These are phyloP conservation scores for Hygrophorus pudorinus DNA, from an alignment of 768 basidiomycete genomes.

Conservation along the genomic window DNA sequence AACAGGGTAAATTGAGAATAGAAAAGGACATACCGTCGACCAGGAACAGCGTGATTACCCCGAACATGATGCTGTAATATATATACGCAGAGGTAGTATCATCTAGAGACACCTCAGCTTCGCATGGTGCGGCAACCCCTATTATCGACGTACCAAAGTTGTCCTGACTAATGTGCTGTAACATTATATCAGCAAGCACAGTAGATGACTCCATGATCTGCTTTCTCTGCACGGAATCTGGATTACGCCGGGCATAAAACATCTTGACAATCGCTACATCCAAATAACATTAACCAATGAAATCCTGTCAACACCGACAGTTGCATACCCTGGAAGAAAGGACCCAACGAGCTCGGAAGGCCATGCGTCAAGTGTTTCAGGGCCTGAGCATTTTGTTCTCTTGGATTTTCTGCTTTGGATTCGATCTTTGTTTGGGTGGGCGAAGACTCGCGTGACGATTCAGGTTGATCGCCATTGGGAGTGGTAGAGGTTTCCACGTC, in stretches of 20 bases:
- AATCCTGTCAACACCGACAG: neutral
- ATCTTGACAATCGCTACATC: constrained; percentile 72
- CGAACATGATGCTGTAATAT: constrained; percentile 39
- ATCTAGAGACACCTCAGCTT: constrained; percentile 7
- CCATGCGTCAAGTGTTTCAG: constrained; percentile 75
- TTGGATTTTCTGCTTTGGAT: constrained; percentile 32
- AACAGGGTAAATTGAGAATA: constrained; percentile 4
- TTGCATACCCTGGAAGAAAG: constrained; percentile 74
- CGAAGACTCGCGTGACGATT: constrained; percentile 7
- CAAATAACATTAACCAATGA: neutral
- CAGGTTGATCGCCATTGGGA: constrained; percentile 21
- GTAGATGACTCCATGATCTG: constrained; percentile 64
- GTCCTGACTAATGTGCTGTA: constrained; percentile 53
- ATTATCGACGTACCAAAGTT: constrained; percentile 35
- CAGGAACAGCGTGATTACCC: constrained; percentile 34
- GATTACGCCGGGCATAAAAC: constrained; percentile 72
- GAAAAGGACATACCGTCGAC: constrained; percentile 32
- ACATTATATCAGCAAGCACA: constrained; percentile 61
- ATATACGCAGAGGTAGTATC: constrained; percentile 26
- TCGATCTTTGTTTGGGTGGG: constrained; percentile 13
- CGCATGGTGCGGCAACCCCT: neutral
- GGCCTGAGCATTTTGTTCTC: constrained; percentile 61
- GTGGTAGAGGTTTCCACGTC: constrained; percentile 23
- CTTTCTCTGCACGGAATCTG: constrained; percentile 65
- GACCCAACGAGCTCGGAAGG: constrained; percentile 62